These are phyloP conservation scores for Aureobasidium subglaciale DNA, from an alignment of 2,329 filamentous ascomycete species.

Conservation along the genomic window DNA sequence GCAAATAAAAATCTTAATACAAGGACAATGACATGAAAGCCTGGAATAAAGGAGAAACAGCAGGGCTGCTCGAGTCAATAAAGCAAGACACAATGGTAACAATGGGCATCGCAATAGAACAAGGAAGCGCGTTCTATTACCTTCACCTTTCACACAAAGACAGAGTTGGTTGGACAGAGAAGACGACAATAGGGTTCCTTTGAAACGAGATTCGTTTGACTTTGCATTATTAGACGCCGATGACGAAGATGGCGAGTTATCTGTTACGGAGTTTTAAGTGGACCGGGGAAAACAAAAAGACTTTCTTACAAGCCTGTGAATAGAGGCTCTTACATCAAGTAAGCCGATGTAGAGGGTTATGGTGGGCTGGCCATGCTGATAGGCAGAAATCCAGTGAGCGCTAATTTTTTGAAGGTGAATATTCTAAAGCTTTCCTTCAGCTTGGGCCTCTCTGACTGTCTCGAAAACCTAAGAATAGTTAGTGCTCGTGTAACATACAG, in stretches of 20 bases:
- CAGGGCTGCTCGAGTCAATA: background rate
- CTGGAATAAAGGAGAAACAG: background rate
- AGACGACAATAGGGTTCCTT: background rate
- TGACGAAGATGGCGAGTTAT: constrained; percentile 6
- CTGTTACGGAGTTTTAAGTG: background rate
- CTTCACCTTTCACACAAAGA: background rate
- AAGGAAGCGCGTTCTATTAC: background rate
- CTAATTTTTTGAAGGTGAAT: background rate
- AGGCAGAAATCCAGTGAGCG: background rate
- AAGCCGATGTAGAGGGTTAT: background rate
- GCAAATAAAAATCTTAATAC: background rate
- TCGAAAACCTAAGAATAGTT: constrained; percentile 66
- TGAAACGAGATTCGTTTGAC: constrained; percentile 2
- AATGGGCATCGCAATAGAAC: background rate
- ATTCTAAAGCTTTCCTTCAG: constrained; percentile 32
- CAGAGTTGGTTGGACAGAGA: background rate
- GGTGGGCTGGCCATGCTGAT: background rate
- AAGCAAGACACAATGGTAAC: constrained; percentile 6
- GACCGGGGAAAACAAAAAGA: background rate
- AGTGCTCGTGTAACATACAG: no score
- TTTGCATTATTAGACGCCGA: constrained; percentile 13
- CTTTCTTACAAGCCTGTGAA: background rate
- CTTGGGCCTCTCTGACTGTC: constrained; percentile 66
- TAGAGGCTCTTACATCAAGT: background rate
- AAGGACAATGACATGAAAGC: background rate